Conservation (phyloP, 2,329 filamentous ascomycete species). For the Truncatella angustata region DNA sequence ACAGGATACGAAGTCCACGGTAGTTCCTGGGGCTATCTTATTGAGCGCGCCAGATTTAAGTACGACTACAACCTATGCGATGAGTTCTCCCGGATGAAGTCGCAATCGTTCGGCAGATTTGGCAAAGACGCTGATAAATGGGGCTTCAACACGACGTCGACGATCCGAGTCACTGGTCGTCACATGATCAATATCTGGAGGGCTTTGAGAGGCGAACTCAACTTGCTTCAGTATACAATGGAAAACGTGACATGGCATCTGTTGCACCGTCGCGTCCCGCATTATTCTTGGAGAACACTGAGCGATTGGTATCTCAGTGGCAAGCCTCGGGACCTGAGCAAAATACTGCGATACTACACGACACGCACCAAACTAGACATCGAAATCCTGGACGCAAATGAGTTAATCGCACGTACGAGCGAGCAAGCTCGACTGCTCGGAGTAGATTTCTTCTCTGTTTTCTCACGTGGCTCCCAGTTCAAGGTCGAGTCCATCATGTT, state of each 20-base stretch:
- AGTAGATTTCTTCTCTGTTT: conserved; percentile 95
- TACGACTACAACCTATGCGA: conserved; percentile 91
- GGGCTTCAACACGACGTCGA: conserved; percentile 93
- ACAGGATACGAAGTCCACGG: conserved; percentile 95
- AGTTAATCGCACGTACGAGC: conserved; percentile 82
- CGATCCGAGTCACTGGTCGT: conserved; percentile 86
- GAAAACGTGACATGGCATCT: conserved; percentile 94
- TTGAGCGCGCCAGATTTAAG: conserved; percentile 80
- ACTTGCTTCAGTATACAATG: conserved; percentile 90
- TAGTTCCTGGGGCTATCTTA: conserved; percentile 91
- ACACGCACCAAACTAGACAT: conserved; percentile 76
- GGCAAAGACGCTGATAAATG: conserved; percentile 85
- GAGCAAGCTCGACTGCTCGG: conserved; percentile 92
- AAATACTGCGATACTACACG: conserved; percentile 75
- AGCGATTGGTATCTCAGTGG: conserved; percentile 78
- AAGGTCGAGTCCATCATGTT: conserved; percentile 99
- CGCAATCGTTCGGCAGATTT: conserved; percentile 77
- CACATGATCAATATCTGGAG: conserved; percentile 98
- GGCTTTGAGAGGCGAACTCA: conserved; percentile 90
- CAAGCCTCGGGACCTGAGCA: conserved; percentile 67
- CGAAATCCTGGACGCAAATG: conserved; percentile 88
- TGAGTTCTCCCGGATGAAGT: conserved; percentile 86
- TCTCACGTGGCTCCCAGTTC: conserved; percentile 92
- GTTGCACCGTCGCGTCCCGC: conserved; percentile 81
- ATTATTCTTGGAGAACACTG: conserved; percentile 76